A percentile compares a stretch with the other conserved stretches of the same genome.
Evolutionary conservation across 1,284 basidiomycete genomes (phyloP).

Genomic region (Gymnopus androsaceus): DNA sequence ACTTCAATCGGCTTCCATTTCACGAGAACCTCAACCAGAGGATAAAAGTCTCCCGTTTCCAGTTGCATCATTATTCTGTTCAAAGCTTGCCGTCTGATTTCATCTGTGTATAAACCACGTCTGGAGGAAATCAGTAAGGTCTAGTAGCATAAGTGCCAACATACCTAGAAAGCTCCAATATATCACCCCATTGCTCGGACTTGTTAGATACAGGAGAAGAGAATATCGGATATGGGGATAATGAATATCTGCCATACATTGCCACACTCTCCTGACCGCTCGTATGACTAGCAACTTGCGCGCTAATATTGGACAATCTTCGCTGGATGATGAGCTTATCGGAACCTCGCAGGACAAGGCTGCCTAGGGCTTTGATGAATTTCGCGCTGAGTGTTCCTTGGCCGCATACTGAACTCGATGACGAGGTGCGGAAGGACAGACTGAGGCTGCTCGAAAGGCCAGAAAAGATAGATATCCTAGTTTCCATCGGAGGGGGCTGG

Average conservation of each 20-base stretch:
- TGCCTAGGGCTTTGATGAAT: background rate
- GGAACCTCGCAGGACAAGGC: background rate
- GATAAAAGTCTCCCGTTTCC: background rate
- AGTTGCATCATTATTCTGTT: background rate
- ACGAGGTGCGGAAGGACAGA: background rate
- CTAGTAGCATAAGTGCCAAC: background rate
- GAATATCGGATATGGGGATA: background rate
- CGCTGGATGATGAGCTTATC: background rate
- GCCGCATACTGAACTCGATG: background rate
- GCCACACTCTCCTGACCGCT: background rate
- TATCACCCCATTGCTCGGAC: background rate
- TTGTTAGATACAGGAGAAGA: background rate
- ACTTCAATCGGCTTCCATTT: background rate
- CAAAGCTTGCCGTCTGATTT: background rate
- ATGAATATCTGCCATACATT: background rate
- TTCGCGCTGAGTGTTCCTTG: background rate
- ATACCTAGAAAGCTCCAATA: background rate
- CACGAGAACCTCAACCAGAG: background rate
- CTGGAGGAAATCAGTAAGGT: background rate
- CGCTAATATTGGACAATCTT: background rate
- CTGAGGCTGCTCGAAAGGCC: too few relatives aligned
- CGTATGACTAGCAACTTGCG: background rate
- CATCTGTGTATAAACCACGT: background rate
- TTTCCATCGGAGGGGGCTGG: too few relatives aligned
- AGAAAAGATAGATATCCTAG: too few relatives aligned